Evolutionary conservation across 169 alveolate species (phyloP).

Genomic region (Perkinsus olseni): DNA sequence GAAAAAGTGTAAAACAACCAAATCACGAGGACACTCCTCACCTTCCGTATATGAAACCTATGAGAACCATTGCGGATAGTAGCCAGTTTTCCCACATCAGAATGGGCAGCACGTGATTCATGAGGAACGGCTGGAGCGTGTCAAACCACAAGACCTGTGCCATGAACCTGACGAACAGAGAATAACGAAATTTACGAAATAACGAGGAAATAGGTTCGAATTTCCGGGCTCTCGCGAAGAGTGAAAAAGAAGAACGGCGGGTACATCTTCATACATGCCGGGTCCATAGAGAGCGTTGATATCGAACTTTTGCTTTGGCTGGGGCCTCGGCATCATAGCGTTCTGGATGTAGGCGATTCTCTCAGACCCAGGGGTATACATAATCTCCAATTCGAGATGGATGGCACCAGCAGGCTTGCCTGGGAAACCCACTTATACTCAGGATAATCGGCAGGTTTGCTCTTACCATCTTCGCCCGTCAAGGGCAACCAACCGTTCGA

Average conservation of each 20-base stretch:
- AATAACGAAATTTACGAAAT: background rate
- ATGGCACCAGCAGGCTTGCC: background rate
- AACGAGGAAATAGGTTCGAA: background rate
- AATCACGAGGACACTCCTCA: background rate
- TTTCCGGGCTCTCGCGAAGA: background rate
- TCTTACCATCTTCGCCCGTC: background rate
- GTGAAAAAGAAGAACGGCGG: background rate
- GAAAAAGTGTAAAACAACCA: background rate
- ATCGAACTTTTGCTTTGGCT: background rate
- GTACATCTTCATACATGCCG: background rate
- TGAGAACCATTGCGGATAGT: background rate
- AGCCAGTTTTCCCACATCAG: background rate
- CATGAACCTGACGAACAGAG: background rate
- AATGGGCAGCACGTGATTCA: background rate
- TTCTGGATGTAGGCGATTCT: background rate
- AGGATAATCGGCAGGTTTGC: background rate
- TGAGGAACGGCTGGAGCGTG: background rate
- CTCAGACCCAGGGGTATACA: background rate
- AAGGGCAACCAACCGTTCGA: background rate
- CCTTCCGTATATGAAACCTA: background rate
- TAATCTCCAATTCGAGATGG: background rate
- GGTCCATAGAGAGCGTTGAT: background rate
- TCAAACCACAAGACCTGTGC: background rate
- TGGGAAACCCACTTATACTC: background rate
- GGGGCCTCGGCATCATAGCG: background rate